Base-by-base conservation (phyloP, 768 basidiomycete species). In the Lentinula aciculospora region DNA sequence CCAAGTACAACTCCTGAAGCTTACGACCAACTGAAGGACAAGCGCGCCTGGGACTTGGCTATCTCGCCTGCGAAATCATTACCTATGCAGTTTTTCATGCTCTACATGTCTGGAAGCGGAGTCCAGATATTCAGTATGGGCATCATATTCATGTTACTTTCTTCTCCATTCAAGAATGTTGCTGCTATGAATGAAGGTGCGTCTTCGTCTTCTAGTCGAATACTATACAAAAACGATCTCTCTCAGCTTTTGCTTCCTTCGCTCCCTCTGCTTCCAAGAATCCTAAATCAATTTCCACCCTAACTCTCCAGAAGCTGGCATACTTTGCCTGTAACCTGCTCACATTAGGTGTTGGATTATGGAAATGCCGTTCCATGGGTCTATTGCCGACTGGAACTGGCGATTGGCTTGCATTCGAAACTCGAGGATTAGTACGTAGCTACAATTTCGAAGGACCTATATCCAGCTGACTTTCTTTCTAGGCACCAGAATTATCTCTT, bases 51-150 rank as follows among this genome's bases (percentile, higher is more conserved):
- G 89, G 91, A 93, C 61, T 77, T 91, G 40, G 92, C 92, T 37
- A 81, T 86, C 49, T 76, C 82, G 3, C 94, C 94, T 1, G 92
- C 90, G 32, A 97, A 98, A 71, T 84, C 86, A 13, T 79, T 98
- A 27, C 94, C 94, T 3, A 97, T 97, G 95, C 94, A 98, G 67
- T 93, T 88, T 4, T 89, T 98, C 74, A 98, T 98, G 95, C 79
- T 98, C 32, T 98, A 98, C 81, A 96, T 98, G 90, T 95, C 94
- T 21, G 95, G 95, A 34, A 88, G 92, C 12, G 92, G 93, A 50
- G 89, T 98, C 13, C 95, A 98, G 71, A 88, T 98, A 42, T 97
- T 98, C 71, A 95, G 93, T 72, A 92, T 98, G 77, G 94, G 95
- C 32, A 95, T 94, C 69, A 89, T 98, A 21, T 88, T 93, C 67